phyloP scores from a whole-genome alignment of 306 rosid species.

The Sphenostylis stenocarpa region DNA sequence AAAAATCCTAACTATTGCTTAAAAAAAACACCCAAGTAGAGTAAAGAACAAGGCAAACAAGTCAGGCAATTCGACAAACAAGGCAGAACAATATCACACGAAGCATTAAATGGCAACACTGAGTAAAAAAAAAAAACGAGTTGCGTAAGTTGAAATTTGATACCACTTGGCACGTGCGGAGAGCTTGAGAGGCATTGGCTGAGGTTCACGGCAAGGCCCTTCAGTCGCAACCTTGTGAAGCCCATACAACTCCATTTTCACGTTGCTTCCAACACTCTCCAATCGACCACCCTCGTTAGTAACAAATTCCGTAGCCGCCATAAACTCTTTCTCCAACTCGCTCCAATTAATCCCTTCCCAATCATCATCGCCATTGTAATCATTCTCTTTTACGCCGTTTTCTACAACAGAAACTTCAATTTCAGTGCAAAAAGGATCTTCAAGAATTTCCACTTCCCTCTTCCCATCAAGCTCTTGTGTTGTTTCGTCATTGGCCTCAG shows the following conservation, averaged over 20 bases:
- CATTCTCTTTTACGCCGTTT: conserved; percentile 14
- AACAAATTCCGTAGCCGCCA: conserved; percentile 54
- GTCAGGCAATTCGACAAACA: neutral
- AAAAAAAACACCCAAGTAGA: neutral
- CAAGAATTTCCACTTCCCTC: conserved; percentile 12
- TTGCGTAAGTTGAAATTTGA: conserved; percentile 36
- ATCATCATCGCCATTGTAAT: conserved; percentile 59
- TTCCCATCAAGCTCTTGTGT: neutral
- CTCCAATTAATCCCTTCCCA: conserved; percentile 91
- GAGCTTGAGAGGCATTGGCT: conserved; percentile 54
- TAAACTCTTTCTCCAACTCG: conserved; percentile 61
- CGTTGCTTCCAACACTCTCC: conserved; percentile 35
- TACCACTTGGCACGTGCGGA: conserved; percentile 72
- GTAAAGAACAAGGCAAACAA: conserved; percentile 10
- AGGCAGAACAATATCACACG: neutral
- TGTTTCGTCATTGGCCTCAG: neutral
- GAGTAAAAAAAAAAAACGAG: neutral
- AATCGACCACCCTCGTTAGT: conserved; percentile 5
- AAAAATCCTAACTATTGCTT: neutral
- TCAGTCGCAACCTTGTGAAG: conserved; percentile 63
- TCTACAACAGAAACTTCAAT: conserved; percentile 22
- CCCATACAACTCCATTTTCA: conserved; percentile 55
- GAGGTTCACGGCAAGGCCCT: conserved; percentile 63
- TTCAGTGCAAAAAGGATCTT: conserved; percentile 26
- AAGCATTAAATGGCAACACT: neutral